Evolutionary conservation across 768 basidiomycete genomes (phyloP).

Genomic region (Xanthoconium purpureum): DNA sequence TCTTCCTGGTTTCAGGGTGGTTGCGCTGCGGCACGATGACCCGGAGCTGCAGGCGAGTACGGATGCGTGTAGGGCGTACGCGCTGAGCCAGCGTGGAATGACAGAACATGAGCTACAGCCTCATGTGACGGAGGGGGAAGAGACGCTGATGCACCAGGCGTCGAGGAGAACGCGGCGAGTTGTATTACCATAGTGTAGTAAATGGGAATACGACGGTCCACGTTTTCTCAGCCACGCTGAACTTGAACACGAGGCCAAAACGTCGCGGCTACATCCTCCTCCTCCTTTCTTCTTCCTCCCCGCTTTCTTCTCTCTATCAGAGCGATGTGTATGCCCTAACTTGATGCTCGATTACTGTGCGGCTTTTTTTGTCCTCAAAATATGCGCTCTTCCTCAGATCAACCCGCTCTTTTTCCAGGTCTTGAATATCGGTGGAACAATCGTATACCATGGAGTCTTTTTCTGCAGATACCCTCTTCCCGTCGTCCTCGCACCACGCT

Average conservation of each 20-base stretch:
- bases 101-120: constrained; percentile 62
- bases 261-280: neutral
- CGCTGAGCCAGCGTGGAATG: constrained; percentile 56
- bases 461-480: constrained; percentile 29
- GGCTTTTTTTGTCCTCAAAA: constrained; percentile 1
- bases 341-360: constrained; percentile 27
- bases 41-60: constrained; percentile 53
- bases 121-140: constrained; percentile 51
- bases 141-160: constrained; percentile 42
- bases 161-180: constrained; percentile 3
- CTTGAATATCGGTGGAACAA: constrained; percentile 33
- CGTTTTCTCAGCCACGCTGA: constrained; percentile 36
- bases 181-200: neutral
- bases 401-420: constrained; percentile 17
- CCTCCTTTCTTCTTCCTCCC: neutral
- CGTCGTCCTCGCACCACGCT: constrained; percentile 15
- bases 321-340: constrained; percentile 18
- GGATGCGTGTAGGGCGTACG: constrained; percentile 68
- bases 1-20: constrained; percentile 60
- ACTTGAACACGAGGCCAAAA: constrained; percentile 29
- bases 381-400: neutral
- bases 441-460: constrained; percentile 33
- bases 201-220: constrained; percentile 28
- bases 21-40: constrained; percentile 55
- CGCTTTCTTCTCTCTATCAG: constrained; percentile 9